A percentile compares a stretch with the other conserved stretches of the same genome.
Evolutionary conservation across 352 stramenopile species (phyloP).

Genomic region (Aphanomyces euteiches): DNA sequence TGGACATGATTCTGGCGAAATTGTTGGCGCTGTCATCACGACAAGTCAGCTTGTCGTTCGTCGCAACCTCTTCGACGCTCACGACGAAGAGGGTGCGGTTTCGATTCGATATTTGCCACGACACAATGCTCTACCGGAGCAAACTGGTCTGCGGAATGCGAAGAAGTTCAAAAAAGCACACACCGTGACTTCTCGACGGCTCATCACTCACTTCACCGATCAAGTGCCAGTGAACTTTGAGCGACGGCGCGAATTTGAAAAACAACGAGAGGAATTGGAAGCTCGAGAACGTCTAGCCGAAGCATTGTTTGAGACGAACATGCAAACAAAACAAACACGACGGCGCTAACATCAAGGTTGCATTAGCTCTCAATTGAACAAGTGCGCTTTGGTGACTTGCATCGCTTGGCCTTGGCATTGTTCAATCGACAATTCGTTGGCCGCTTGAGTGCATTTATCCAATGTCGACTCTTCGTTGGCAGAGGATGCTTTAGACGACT

Average conservation of each 20-base stretch:
- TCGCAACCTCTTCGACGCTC: neutral
- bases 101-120: conserved; percentile 14
- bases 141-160: conserved; percentile 47
- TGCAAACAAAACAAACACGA: neutral
- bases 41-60: conserved; percentile 18
- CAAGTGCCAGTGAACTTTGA: conserved; percentile 56
- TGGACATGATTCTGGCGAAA: neutral
- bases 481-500: conserved; percentile 65
- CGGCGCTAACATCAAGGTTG: neutral
- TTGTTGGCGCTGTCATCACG: conserved; percentile 3
- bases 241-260: conserved; percentile 49
- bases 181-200: conserved; percentile 46
- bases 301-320: conserved; percentile 53
- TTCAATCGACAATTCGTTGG: conserved; percentile 83
- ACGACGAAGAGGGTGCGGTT: neutral
- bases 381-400: conserved; percentile 74
- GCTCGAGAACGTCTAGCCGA: conserved; percentile 81
- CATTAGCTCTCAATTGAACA: conserved; percentile 55
- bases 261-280: conserved; percentile 65
- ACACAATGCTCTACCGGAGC: neutral
- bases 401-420: conserved; percentile 75
- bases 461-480: conserved; percentile 60
- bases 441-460: conserved; percentile 83
- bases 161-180: conserved; percentile 81
- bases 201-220: conserved; percentile 24